Conservation (phyloP, 805 yeast genomes). For the Kuraishia hungarica region DNA sequence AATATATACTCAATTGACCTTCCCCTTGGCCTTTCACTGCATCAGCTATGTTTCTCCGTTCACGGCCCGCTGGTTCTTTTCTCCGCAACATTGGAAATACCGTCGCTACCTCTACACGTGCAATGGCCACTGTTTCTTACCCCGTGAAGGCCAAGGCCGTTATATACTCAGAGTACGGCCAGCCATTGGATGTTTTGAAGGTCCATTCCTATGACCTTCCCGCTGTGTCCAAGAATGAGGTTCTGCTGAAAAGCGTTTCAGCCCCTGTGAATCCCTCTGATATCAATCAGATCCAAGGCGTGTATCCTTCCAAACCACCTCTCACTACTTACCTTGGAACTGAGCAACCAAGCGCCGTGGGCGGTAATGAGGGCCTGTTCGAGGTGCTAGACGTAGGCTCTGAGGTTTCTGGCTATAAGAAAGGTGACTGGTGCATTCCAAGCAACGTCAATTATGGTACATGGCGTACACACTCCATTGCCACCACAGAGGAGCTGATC, state of each 20-base stretch:
- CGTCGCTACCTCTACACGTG: background rate
- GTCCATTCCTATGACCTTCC: conserved; percentile 45
- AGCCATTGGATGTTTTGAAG: conserved; percentile 45
- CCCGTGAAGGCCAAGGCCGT: conserved; percentile 46
- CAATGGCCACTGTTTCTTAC: background rate
- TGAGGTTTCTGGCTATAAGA: conserved; percentile 33
- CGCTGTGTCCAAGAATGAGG: conserved; percentile 33
- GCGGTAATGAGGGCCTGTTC: conserved; percentile 92
- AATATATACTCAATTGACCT: background rate
- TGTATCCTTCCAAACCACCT: conserved; percentile 72
- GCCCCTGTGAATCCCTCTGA: conserved; percentile 90
- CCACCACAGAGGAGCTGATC: conserved; percentile 42
- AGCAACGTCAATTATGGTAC: conserved; percentile 76
- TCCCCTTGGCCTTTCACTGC: background rate
- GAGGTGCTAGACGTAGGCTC: conserved; percentile 71
- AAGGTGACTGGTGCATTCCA: conserved; percentile 90
- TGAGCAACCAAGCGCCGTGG: conserved; percentile 63
- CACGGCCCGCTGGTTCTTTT: background rate
- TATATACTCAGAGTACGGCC: conserved; percentile 62
- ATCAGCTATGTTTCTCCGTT: background rate
- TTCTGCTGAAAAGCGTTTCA: conserved; percentile 64
- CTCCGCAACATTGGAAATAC: background rate
- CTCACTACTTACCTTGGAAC: conserved; percentile 47
- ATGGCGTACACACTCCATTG: conserved; percentile 78
- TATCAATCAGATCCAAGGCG: conserved; percentile 77